These are phyloP conservation scores for Diplodia intermedia DNA, from an alignment of 2,329 filamentous ascomycete species.

Conservation along the genomic window DNA sequence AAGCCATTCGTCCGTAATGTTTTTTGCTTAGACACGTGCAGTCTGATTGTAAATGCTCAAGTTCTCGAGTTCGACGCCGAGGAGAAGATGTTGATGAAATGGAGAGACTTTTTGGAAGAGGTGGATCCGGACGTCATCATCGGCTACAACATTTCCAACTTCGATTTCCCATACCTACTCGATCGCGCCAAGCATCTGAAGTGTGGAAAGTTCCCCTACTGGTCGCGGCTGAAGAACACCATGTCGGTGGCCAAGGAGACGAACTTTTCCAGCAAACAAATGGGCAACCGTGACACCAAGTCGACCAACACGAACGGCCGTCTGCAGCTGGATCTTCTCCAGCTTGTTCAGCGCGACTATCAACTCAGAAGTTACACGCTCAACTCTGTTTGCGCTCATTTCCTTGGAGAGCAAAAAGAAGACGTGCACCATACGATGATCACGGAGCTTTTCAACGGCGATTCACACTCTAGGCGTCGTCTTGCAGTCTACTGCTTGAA, in stretches of 20 bases:
- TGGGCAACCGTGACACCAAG: constrained; percentile 95
- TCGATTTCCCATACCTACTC: constrained; percentile 95
- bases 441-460: constrained; percentile 96
- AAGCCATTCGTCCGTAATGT: constrained; percentile 97
- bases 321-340: constrained; percentile 90
- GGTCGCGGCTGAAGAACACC: constrained; percentile 77
- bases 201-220: constrained; percentile 79
- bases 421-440: constrained; percentile 99
- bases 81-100: constrained; percentile 87
- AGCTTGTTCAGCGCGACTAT: constrained; percentile 91
- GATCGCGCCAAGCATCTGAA: constrained; percentile 87
- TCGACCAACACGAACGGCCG: constrained; percentile 93
- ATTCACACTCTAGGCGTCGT: constrained; percentile 86
- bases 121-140: constrained; percentile 98
- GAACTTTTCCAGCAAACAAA: constrained; percentile 96
- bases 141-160: constrained; percentile 98
- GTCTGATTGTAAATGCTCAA: constrained; percentile 92
- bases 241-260: constrained; percentile 76
- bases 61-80: constrained; percentile 84
- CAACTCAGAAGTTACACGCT: constrained; percentile 96
- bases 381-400: constrained; percentile 94
- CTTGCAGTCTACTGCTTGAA: constrained; percentile 96
- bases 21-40: constrained; percentile 92
- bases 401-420: constrained; percentile 96
- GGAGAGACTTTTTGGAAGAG: constrained; percentile 87